Conservation (phyloP, 1,139 yeast species). For the Candida tunisiensis region DNA sequence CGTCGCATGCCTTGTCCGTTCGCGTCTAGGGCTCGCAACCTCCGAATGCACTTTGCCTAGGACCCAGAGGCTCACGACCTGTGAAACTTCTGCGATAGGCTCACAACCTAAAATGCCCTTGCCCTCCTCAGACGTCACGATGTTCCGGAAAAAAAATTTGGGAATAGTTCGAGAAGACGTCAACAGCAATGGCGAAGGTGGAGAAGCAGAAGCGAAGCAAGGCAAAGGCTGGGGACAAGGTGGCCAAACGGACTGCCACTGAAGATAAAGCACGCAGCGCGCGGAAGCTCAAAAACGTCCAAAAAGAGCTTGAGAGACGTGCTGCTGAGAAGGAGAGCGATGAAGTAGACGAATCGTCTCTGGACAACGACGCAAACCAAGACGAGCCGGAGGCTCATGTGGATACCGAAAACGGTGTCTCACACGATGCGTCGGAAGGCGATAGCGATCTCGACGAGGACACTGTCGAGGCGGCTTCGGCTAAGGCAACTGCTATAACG, state of each 20-base stretch:
- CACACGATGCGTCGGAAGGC: slow-evolving; percentile 28
- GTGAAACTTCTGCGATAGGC: no score
- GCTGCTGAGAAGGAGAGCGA: neutral
- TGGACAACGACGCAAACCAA: neutral
- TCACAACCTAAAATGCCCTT: no score
- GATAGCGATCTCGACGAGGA: slow-evolving; percentile 15
- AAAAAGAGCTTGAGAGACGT: neutral
- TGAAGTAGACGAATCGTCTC: neutral
- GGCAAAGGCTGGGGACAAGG: neutral
- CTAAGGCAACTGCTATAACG: slow-evolving; percentile 8
- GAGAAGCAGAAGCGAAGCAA: neutral
- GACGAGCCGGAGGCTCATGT: neutral
- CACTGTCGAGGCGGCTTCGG: slow-evolving; percentile 1
- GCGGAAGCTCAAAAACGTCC: slow-evolving; percentile 1
- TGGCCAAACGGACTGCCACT: neutral
- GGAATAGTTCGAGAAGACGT: no score
- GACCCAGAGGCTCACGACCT: no score
- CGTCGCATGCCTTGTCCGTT: no score
- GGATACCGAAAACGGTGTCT: slow-evolving; percentile 15
- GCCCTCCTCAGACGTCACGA: no score
- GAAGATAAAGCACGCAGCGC: neutral
- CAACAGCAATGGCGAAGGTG: no score
- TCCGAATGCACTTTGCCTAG: no score
- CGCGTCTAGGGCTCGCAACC: no score
- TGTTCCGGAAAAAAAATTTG: no score